Evolutionary conservation across 331 rosid species (phyloP).

Genomic region (Acacia concinna): DNA sequence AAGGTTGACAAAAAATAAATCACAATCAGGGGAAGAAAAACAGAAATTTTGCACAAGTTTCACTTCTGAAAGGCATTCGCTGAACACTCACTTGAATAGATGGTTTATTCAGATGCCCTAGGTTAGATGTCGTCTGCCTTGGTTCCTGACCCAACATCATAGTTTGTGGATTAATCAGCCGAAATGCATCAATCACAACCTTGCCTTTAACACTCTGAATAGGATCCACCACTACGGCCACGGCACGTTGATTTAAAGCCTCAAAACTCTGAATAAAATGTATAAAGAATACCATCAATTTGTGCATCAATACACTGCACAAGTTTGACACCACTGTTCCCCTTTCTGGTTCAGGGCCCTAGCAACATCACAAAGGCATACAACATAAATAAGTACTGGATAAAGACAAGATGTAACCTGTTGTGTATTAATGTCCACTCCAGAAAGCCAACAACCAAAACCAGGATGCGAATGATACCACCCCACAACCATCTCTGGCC

Average conservation of each 20-base stretch:
- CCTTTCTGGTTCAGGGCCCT: neutral
- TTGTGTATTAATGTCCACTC: slow-evolving; percentile 95
- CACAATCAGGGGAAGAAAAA: slow-evolving; percentile 14
- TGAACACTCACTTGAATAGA: slow-evolving; percentile 81
- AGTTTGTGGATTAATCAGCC: slow-evolving; percentile 91
- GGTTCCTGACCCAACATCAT: slow-evolving; percentile 99
- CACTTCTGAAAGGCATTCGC: slow-evolving; percentile 7
- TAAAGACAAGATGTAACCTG: slow-evolving; percentile 56
- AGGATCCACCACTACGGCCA: slow-evolving; percentile 99
- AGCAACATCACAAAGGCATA: neutral
- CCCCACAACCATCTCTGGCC: slow-evolving; percentile 99
- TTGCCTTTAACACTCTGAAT: slow-evolving; percentile 97
- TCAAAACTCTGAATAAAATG: slow-evolving; percentile 84
- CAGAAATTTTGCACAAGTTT: slow-evolving; percentile 2
- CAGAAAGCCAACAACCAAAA: slow-evolving; percentile 99
- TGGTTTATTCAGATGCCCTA: slow-evolving; percentile 96
- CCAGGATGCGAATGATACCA: slow-evolving; percentile 99
- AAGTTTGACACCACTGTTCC: neutral
- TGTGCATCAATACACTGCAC: neutral
- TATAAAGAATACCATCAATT: slow-evolving; percentile 10
- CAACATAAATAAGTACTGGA: neutral
- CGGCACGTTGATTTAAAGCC: slow-evolving; percentile 97
- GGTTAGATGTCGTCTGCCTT: slow-evolving; percentile 91
- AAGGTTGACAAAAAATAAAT: slow-evolving; percentile 18
- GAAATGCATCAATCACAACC: slow-evolving; percentile 97